A percentile compares a stretch with the other conserved stretches of the same genome.
Conservation (phyloP, 306 rosid species). For the Leucaena leucocephala region DNA sequence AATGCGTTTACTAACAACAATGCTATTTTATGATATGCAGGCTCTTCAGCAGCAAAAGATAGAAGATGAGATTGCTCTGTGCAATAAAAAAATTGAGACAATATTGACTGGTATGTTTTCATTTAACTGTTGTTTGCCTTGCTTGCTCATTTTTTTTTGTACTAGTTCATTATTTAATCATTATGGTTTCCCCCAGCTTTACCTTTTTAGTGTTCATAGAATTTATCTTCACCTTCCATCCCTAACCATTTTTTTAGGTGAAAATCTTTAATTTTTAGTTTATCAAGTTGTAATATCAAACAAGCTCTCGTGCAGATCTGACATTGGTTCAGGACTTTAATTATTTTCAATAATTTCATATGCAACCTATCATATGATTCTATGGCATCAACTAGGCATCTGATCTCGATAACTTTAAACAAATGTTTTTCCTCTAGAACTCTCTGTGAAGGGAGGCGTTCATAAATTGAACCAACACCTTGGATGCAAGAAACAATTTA, state of each 20-base stretch:
- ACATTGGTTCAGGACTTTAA: constrained; percentile 18
- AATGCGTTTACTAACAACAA: constrained; percentile 18
- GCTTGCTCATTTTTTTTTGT: constrained; percentile 33
- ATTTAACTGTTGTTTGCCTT: constrained; percentile 13
- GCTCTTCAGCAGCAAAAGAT: constrained; percentile 62
- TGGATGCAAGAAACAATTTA: constrained; percentile 16
- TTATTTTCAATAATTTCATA: background rate
- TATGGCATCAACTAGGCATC: background rate
- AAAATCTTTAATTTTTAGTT: constrained; percentile 6
- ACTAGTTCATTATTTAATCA: constrained; percentile 1
- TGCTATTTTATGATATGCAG: constrained; percentile 52
- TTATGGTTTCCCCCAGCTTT: background rate
- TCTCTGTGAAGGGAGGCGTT: background rate
- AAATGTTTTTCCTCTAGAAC: background rate
- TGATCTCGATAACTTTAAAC: background rate
- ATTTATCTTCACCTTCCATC: constrained; percentile 10
- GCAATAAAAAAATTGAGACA: constrained; percentile 60
- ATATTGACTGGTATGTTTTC: constrained; percentile 57
- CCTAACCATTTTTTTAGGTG: background rate
- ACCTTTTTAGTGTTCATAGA: background rate
- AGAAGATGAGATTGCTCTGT: constrained; percentile 69
- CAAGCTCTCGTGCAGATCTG: constrained; percentile 21
- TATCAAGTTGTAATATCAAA: background rate
- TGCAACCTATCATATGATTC: constrained; percentile 9
- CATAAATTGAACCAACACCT: constrained; percentile 4